phyloP scores from a whole-genome alignment of 2,329 filamentous ascomycete species.

The Trichoderma sp. region DNA sequence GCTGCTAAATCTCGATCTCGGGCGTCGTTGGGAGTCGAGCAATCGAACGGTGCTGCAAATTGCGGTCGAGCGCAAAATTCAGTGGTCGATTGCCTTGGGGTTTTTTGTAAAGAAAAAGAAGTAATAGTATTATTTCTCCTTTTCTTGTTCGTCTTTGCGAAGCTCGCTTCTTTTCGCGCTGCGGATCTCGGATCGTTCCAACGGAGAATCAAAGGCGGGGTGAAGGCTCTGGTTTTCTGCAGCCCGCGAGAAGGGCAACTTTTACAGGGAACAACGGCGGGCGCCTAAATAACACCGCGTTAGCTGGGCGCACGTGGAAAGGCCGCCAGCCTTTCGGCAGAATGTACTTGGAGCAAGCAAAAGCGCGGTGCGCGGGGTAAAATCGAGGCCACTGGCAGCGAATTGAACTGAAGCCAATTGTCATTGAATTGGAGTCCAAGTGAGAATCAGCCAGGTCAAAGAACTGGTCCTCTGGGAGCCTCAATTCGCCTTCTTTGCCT shows the following conservation, averaged over 20 bases:
- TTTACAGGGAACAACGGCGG: neutral
- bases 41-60: neutral
- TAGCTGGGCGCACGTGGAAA: slow-evolving; percentile 7
- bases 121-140: neutral
- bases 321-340: neutral
- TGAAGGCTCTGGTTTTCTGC: neutral
- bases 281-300: slow-evolving; percentile 12
- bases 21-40: neutral
- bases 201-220: neutral
- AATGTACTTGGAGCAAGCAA: neutral
- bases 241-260: neutral
- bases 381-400: neutral
- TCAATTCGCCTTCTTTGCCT: neutral
- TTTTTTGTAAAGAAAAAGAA: neutral
- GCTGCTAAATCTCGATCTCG: slow-evolving; percentile 25
- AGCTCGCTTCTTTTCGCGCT: neutral
- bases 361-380: slow-evolving; percentile 15
- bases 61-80: neutral
- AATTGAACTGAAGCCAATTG: neutral
- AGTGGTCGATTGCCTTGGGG: neutral
- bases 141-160: too few species aligned
- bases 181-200: slow-evolving; percentile 4
- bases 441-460: neutral
- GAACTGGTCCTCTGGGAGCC: neutral
- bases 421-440: neutral